These are phyloP conservation scores for Proliferodiscus dingleyae DNA, from an alignment of 2,329 filamentous ascomycete species.

Conservation along the genomic window DNA sequence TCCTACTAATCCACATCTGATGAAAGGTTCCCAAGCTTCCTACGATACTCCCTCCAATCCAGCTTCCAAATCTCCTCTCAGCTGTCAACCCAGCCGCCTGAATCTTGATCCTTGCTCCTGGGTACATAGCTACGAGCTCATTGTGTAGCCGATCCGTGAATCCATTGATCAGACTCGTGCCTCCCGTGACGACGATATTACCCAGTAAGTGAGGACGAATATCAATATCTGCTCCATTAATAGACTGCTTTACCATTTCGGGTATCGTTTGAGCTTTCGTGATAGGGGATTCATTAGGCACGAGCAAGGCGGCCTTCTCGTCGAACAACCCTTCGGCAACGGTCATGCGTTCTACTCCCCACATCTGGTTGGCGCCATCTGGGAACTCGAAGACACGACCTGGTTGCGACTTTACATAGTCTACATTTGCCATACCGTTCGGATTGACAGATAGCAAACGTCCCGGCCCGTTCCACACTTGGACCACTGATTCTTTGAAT, in stretches of 20 bases:
- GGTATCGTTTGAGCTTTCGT: constrained; percentile 77
- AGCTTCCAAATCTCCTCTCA: constrained; percentile 87
- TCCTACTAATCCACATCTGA: constrained; percentile 98
- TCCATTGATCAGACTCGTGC: constrained; percentile 79
- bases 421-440: constrained; percentile 63
- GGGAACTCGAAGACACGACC: constrained; percentile 95
- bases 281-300: constrained; percentile 40
- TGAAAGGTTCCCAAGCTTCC: constrained; percentile 96
- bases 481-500: constrained; percentile 96
- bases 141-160: constrained; percentile 86
- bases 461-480: constrained; percentile 82
- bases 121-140: constrained; percentile 77
- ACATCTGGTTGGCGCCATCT: constrained; percentile 93
- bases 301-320: constrained; percentile 63
- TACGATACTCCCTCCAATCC: constrained; percentile 95
- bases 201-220: constrained; percentile 75
- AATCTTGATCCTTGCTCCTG: constrained; percentile 80
- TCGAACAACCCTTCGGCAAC: constrained; percentile 90
- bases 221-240: constrained; percentile 83
- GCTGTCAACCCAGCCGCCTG: constrained; percentile 80
- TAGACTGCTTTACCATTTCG: constrained; percentile 70
- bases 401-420: constrained; percentile 65
- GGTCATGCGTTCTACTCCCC: constrained; percentile 80
- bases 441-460: constrained; percentile 47
- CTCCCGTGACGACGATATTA: constrained; percentile 91